Percentiles rank a stretch among this genome's conserved stretches.
phyloP scores from a whole-genome alignment of 108 stramenopile species.

The Mayamaea pseudoterrestris region DNA sequence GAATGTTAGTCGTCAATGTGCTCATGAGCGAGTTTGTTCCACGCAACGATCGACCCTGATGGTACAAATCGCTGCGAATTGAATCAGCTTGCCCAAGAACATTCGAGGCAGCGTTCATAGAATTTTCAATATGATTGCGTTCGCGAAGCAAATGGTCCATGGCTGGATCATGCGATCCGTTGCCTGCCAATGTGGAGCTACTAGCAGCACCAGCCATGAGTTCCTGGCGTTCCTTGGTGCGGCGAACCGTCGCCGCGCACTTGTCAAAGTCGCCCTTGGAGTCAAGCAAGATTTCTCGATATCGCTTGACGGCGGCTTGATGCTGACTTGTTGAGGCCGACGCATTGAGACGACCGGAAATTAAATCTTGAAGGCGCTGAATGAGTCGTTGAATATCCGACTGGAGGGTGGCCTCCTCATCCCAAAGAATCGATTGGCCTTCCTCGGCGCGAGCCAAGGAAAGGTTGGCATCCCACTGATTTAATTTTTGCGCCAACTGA shows the following conservation, averaged over 20 bases:
- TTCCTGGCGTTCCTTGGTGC: constrained; percentile 52
- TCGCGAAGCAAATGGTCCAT: constrained; percentile 77
- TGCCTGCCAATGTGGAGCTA: neutral
- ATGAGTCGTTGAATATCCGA: constrained; percentile 67
- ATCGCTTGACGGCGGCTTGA: constrained; percentile 59
- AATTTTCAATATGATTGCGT: constrained; percentile 63
- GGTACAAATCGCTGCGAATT: constrained; percentile 43
- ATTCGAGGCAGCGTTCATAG: constrained; percentile 42
- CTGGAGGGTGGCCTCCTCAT: constrained; percentile 51
- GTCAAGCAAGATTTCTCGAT: constrained; percentile 80
- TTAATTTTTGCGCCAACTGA: constrained; percentile 15
- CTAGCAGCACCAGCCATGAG: constrained; percentile 44
- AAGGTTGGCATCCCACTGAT: neutral
- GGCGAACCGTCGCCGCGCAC: constrained; percentile 26
- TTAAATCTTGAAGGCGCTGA: constrained; percentile 44
- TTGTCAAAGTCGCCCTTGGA: constrained; percentile 64
- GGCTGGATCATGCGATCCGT: constrained; percentile 25
- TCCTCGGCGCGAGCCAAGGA: constrained; percentile 1
- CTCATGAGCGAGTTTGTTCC: constrained; percentile 40
- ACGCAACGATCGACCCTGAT: constrained; percentile 51
- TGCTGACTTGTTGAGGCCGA: constrained; percentile 41
- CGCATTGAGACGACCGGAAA: constrained; percentile 51
- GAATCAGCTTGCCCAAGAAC: constrained; percentile 62
- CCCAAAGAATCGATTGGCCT: constrained; percentile 9
- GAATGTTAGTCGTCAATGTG: constrained; percentile 56